Base-by-base conservation (phyloP, 805 yeast genomes). In the Millerago galiae region DNA sequence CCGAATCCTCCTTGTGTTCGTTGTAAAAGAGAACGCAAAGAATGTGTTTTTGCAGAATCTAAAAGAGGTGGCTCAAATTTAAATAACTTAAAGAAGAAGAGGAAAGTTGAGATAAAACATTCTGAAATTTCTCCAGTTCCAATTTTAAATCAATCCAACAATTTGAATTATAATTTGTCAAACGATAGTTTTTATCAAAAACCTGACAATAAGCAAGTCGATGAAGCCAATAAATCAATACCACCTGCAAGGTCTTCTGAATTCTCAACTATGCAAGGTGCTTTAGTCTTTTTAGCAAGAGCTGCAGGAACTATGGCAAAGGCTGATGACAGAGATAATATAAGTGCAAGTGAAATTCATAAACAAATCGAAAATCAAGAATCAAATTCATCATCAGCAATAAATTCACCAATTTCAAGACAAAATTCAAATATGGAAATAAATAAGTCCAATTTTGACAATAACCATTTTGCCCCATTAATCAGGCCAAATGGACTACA, bases 1-100 rank as follows among this genome's bases (percentile, higher is more conserved):
- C 95, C 95, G 0, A 79, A 77, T 5, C 93, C 95, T 3, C 93
- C 95, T 4, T 90, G 98, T 68, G 81, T 77, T 2, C 66, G 97
- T 38, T 90, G 98, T 55, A 71, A 74, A 46, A 70, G 97, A 35
- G 96, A 90, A 56, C 69, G 95, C 13, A 77, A 76, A 50, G 88
- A 82, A 51, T 90, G 98, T 62, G 79, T 81, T 13, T 79, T 85
- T 48, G 72, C 73, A n/a, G 79, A 75, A 25, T 68, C 74, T 35
- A 65, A 75, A 35, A 66, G 84, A 47, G 82, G 83, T 14, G 76
- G 77, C 2, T 60, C 53, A 8, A 44, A 44, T 13, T 42, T 46
- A 3, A 33, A 43, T 10, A 44, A 46, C 11, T 68, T 68, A 24
- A 57, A 53, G 41, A 50, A 46, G 51, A 34, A 29, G 25, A 48